phyloP scores from a whole-genome alignment of 805 yeast genomes.

The baker's yeast (Saccharomyces cerevisiae) region DNA sequence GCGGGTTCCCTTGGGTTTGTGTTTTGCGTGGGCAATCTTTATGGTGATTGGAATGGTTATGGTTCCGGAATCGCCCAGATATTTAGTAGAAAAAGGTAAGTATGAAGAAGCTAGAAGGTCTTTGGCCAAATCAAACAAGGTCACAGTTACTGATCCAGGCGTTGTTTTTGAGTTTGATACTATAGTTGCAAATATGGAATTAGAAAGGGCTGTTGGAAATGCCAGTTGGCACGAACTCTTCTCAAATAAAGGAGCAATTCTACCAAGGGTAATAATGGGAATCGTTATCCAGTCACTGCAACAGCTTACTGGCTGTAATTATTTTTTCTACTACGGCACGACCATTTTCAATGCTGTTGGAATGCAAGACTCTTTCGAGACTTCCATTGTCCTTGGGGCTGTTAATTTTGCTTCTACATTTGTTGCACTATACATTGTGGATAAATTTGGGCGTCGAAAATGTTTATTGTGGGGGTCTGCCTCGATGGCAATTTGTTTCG shows the following conservation, averaged over 20 bases:
- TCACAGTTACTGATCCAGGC: slow-evolving; percentile 42
- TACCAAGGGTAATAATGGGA: slow-evolving; percentile 40
- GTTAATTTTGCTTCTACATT: slow-evolving; percentile 49
- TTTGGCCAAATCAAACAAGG: slow-evolving; percentile 47
- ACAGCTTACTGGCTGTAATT: slow-evolving; percentile 57
- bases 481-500: slow-evolving; percentile 37
- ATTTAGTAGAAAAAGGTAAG: slow-evolving; percentile 41
- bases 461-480: slow-evolving; percentile 38
- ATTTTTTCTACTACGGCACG: slow-evolving; percentile 57
- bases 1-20: slow-evolving; percentile 57
- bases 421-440: slow-evolving; percentile 40
- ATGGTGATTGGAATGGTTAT: slow-evolving; percentile 40
- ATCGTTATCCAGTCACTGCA: slow-evolving; percentile 49
- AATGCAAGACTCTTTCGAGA: slow-evolving; percentile 45
- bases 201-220: slow-evolving; percentile 50
- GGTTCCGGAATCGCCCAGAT: slow-evolving; percentile 69
- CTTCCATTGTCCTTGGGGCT: slow-evolving; percentile 48
- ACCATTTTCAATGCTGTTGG: slow-evolving; percentile 18
- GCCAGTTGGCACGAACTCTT: slow-evolving; percentile 40
- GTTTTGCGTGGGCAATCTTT: slow-evolving; percentile 34
- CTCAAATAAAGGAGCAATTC: slow-evolving; percentile 60
- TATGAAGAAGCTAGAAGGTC: slow-evolving; percentile 54
- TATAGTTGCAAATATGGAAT: slow-evolving; percentile 49
- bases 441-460: slow-evolving; percentile 42
- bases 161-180: slow-evolving; percentile 45